Evolutionary conservation across 73 alveolate genomes (phyloP), one percentile per base, ranked within the genome.

Genomic region (Paramecium caudatum): DNA sequence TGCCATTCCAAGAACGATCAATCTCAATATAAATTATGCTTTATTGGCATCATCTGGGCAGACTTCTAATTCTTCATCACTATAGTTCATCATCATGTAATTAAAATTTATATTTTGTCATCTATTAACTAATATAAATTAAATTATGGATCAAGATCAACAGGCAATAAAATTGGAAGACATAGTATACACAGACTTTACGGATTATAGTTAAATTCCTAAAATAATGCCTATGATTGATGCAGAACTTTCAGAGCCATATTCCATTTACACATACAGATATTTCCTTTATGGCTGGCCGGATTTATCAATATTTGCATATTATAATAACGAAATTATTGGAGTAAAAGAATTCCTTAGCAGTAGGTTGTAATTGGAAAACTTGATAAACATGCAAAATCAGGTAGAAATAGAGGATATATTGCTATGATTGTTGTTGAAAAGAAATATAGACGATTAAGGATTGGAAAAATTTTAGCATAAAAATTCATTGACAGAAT

Each of bases 401-500:
- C 88, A 23, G 87, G 92, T 32, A 88, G 93, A 81, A 82, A 61
- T 17, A 90, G 97, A 83, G 99, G 99, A 16, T 97, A 97, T 86
- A 95, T 97, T 41, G 99, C 99, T 10, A 97, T 97, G 99, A 91
- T 97, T 32, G 99, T 99, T 8, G 99, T 97, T 23, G 91, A 95
- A 37, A 96, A 97, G 32, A 95, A 97, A 46, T 96, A 93, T 70
- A 91, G 99, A 90, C 93, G 98, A 55, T 91, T 90, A 48, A 99
- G 98, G 33, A 90, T 97, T 30, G 99, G 99, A 21, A 96, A 94
- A 94, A 90, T 92, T 74, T 93, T 97, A 49, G 98, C 97, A 33
- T 61, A 61, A 61, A 93, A 94, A 50, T 92, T 94, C 46, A 91
- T 97, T 47, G 97, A 97, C 37, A 82, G 34, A 65, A 95, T 97